These are phyloP conservation scores for Malus sieversii DNA, from an alignment of 306 rosid species.

Conservation along the genomic window DNA sequence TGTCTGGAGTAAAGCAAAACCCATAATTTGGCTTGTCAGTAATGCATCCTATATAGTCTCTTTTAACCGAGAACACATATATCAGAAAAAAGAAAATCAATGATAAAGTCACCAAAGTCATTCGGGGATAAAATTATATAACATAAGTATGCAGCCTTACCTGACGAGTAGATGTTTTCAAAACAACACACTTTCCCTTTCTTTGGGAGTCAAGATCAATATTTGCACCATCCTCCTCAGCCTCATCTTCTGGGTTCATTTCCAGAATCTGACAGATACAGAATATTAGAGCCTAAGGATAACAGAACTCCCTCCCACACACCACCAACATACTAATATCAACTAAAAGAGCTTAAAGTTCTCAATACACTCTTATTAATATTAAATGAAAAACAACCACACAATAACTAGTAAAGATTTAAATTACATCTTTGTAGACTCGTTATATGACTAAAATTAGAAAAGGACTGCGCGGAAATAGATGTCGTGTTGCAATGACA, in stretches of 20 bases:
- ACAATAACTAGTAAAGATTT: background rate
- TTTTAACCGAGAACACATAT: background rate
- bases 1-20: slow-evolving; percentile 48
- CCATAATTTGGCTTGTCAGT: background rate
- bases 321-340: too few relatives aligned
- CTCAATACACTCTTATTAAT: background rate
- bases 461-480: background rate
- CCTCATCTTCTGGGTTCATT: slow-evolving; percentile 97
- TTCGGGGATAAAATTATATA: background rate
- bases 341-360: background rate
- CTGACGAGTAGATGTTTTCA: slow-evolving; percentile 93
- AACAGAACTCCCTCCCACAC: background rate
- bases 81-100: background rate
- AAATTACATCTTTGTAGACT: background rate
- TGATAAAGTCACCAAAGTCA: background rate
- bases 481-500: background rate
- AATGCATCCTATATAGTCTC: background rate
- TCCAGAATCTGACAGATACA: slow-evolving; percentile 61
- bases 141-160: slow-evolving; percentile 16
- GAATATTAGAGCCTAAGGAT: background rate
- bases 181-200: slow-evolving; percentile 90
- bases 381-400: background rate
- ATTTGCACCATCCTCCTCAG: slow-evolving; percentile 93
- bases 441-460: background rate
- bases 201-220: slow-evolving; percentile 94